Percentiles rank a stretch among this genome's conserved stretches.
phyloP scores from a whole-genome alignment of 495 filamentous ascomycete species.

The Penicillium nucicola region DNA sequence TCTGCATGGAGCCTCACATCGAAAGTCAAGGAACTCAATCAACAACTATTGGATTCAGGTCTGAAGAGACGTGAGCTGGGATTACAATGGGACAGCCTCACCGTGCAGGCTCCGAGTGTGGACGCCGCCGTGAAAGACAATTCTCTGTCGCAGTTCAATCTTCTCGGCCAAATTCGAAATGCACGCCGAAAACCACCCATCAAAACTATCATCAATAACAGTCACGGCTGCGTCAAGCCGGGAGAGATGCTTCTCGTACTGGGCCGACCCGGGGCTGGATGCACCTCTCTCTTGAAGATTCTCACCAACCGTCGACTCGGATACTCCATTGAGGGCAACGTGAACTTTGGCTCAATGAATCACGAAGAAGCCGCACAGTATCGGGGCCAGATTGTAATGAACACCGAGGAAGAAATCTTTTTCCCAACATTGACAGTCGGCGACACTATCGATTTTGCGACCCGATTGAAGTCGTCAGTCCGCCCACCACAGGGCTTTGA shows the following conservation, averaged over 20 bases:
- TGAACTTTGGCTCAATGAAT: slow-evolving; percentile 53
- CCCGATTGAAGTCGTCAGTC: slow-evolving; percentile 27
- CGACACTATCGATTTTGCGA: slow-evolving; percentile 67
- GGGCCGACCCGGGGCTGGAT: slow-evolving; percentile 42
- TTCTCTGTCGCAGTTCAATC: too few species aligned
- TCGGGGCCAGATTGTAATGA: slow-evolving; percentile 65
- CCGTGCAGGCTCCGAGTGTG: too few species aligned
- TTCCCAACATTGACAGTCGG: slow-evolving; percentile 63
- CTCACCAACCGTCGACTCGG: slow-evolving; percentile 62
- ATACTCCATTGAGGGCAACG: slow-evolving; percentile 50
- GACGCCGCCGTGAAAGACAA: too few species aligned
- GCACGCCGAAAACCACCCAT: too few species aligned
- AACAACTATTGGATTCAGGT: too few species aligned
- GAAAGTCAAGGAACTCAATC: too few species aligned
- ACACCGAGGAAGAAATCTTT: slow-evolving; percentile 64
- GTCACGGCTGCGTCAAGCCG: slow-evolving; percentile 51
- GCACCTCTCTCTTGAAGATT: slow-evolving; percentile 54
- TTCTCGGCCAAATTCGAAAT: too few species aligned
- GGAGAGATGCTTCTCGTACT: slow-evolving; percentile 47
- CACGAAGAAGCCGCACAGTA: slow-evolving; percentile 54
- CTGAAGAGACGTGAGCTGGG: too few species aligned
- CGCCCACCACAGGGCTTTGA: slow-evolving; percentile 20
- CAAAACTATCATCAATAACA: neutral
- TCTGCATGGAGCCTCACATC: too few species aligned
- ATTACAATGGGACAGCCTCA: too few species aligned